Base-by-base conservation (phyloP, 2,329 filamentous ascomycete genomes). In the Botryotinia narcissicola region DNA sequence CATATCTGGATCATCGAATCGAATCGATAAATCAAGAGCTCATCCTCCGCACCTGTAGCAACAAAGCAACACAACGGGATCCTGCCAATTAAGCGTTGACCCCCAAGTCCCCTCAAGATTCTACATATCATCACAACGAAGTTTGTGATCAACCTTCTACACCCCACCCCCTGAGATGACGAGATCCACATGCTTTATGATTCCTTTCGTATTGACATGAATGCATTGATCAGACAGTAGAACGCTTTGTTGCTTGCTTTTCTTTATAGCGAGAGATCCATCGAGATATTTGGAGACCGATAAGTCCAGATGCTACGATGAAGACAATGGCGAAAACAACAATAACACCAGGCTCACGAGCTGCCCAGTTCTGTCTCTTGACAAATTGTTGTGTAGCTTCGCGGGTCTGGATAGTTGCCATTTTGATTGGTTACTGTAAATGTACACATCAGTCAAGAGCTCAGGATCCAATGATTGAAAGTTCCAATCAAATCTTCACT, bases 301-400 rank as follows among this genome's bases (percentile, higher is more conserved):
- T 75, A 67, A 91, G 80, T 40, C 88, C 85, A 74, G 86, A 73
- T 57, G 75, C 84, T 76, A 91, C 86, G 74, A 89, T 78, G 78
- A 87, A 87, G 80, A 90, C 84, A 77, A 91, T 88, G 81, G 83
- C 85, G 82, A 91, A 89, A 73, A 91, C 89, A 76, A 90, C 83
- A 69, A 91, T 84, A 75, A 90, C 88, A 81, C 89, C 89, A 62
- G 86, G 84, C 79, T 91, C 87, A 46, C 82, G 78, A 75, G 81
- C 77, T 37, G 89, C 87, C 86, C 87, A 91, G 84, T 90, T 88
- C 73, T 80, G 79, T 75, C 85, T 86, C 84, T 86, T 89, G 79
- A 83, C 80, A 75, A 89, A 83, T 82, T 78, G 84, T 84, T 81
- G 73, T 16, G 63, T 51, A 32, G 71, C 72, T 44, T 77, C 74